These are phyloP conservation scores for Leishmania tropica DNA, from an alignment of 208 protist species.

Conservation along the genomic window DNA sequence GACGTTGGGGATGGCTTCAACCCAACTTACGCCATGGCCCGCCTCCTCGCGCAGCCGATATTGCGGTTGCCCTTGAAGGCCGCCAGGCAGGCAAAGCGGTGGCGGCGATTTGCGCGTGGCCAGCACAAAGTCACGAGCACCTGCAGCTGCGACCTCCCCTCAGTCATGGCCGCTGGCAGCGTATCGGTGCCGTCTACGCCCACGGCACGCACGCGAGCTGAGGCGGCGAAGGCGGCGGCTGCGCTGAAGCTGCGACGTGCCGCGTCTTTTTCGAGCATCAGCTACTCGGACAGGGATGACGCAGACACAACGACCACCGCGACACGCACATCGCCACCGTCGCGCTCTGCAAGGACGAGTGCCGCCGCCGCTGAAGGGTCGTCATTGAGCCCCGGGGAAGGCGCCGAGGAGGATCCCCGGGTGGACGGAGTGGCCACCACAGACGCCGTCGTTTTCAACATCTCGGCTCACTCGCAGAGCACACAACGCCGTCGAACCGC, in stretches of 20 bases:
- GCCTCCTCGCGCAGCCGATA: slow-evolving; percentile 62
- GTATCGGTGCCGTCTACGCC: neutral
- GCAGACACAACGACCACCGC: neutral
- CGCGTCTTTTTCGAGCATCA: neutral
- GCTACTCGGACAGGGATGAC: neutral
- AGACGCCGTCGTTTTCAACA: neutral
- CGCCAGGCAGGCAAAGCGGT: neutral
- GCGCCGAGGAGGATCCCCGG: neutral
- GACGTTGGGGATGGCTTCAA: slow-evolving; percentile 91
- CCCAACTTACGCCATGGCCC: slow-evolving; percentile 83
- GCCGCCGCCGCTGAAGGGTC: neutral
- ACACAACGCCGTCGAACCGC: neutral
- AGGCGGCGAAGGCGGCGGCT: neutral
- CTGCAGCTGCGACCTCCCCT: neutral
- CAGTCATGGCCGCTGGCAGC: neutral
- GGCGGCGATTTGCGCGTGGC: neutral
- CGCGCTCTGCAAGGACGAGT: too few species aligned
- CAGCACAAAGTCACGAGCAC: neutral
- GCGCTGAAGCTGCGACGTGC: neutral
- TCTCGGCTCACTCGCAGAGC: neutral
- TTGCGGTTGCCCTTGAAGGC: slow-evolving; percentile 29
- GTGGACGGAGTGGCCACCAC: too few species aligned
- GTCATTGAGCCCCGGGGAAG: neutral
- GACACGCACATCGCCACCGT: neutral
- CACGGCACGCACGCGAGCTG: too few species aligned